Percentiles rank a stretch among this genome's conserved stretches.
Evolutionary conservation across 331 rosid genomes (phyloP).

Genomic region (Quercus phellos): DNA sequence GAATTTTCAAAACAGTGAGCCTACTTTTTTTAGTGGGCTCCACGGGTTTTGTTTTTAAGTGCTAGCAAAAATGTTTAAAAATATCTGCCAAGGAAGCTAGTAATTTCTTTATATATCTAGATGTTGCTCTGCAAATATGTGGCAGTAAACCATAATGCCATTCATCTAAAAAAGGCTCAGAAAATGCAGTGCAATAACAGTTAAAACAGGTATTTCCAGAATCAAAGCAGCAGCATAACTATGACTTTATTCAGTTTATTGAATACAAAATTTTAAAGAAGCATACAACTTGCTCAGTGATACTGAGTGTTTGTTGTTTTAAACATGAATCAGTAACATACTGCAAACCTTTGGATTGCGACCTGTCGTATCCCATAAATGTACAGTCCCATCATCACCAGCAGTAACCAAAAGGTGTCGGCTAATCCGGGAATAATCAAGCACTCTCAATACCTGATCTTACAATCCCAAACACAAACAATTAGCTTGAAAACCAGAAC

Average conservation of each 20-base stretch:
- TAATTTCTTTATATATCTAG: background rate
- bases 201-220: background rate
- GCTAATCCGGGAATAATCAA: conserved; percentile 91
- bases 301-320: conserved; percentile 1
- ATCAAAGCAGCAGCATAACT: conserved; percentile 2
- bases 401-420: conserved; percentile 92
- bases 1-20: too few relatives aligned
- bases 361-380: conserved; percentile 97
- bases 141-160: background rate
- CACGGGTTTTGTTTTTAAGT: too few relatives aligned
- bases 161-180: background rate
- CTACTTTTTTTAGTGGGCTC: too few relatives aligned
- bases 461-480: conserved; percentile 51
- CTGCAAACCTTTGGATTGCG: conserved; percentile 81
- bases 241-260: background rate
- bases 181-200: background rate
- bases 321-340: conserved; percentile 1
- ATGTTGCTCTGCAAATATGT: background rate
- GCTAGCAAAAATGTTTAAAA: too few relatives aligned
- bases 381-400: conserved; percentile 94
- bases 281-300: background rate
- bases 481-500: conserved; percentile 40
- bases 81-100: background rate
- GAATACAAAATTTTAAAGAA: background rate
- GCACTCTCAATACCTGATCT: conserved; percentile 98